Percentiles rank a stretch among this genome's conserved stretches.
Evolutionary conservation across 1,284 basidiomycete genomes (phyloP).

Genomic region (Megacollybia platyphylla): DNA sequence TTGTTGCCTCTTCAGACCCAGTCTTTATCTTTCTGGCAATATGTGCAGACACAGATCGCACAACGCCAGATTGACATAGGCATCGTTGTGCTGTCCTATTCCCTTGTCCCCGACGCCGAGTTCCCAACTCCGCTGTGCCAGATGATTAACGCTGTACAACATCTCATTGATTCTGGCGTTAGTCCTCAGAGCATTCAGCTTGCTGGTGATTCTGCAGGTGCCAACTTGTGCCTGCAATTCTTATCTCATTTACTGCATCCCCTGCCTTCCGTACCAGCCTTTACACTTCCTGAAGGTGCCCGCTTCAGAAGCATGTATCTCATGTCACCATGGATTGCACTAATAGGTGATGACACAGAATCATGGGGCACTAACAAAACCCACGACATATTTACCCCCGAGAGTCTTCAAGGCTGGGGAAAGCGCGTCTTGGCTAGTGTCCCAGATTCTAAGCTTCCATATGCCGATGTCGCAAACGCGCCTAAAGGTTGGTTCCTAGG

Average conservation of each 20-base stretch:
- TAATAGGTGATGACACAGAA: conserved; percentile 10
- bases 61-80: conserved; percentile 14
- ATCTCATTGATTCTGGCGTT: conserved; percentile 2
- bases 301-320: conserved; percentile 17
- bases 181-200: conserved; percentile 3
- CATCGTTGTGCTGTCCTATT: conserved; percentile 18
- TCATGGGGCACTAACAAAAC: conserved; percentile 16
- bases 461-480: conserved; percentile 18
- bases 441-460: conserved; percentile 13
- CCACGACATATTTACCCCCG: conserved; percentile 16
- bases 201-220: conserved; percentile 8
- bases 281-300: conserved; percentile 12
- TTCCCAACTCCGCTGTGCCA: conserved; percentile 7
- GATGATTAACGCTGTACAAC: neutral
- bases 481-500: conserved; percentile 21
- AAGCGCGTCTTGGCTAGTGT: conserved; percentile 12
- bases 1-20: conserved; percentile 13
- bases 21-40: conserved; percentile 14
- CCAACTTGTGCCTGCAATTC: conserved; percentile 6
- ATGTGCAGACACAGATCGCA: conserved; percentile 14
- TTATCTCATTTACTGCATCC: conserved; percentile 6
- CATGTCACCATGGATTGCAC: conserved; percentile 24
- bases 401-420: conserved; percentile 12
- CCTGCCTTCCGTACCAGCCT: conserved; percentile 14
- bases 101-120: conserved; percentile 1